Evolutionary conservation across 345 rosid genomes (phyloP).

Genomic region (Bruguiera parviflora): DNA sequence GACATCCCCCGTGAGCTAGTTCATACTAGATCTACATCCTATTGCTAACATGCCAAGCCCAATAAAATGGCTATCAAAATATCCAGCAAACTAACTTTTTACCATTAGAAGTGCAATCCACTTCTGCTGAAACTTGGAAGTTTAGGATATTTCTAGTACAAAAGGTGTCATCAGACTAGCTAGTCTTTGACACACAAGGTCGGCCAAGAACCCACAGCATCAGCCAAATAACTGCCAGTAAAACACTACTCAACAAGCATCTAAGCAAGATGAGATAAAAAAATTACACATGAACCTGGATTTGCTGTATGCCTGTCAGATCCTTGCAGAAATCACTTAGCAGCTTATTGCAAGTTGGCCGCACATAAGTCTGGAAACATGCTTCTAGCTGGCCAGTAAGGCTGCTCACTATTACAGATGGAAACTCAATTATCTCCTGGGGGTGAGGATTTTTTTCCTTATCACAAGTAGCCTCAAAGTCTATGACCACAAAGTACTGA

Average conservation of each 20-base stretch:
- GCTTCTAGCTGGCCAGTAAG: slow-evolving; percentile 43
- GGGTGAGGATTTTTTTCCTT: slow-evolving; percentile 49
- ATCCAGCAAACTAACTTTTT: no score
- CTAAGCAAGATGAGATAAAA: not conserved
- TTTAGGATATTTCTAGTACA: no score
- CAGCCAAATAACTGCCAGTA: not conserved
- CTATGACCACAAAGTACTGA: slow-evolving; percentile 48
- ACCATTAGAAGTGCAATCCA: no score
- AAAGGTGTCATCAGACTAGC: not conserved
- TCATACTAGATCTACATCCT: no score
- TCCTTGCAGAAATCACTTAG: slow-evolving; percentile 48
- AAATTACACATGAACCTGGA: slow-evolving; percentile 29
- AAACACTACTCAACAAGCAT: not conserved
- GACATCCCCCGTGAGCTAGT: no score
- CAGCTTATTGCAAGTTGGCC: slow-evolving; percentile 44
- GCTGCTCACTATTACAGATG: slow-evolving; percentile 47
- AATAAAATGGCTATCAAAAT: no score
- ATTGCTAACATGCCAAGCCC: no score
- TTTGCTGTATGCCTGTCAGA: slow-evolving; percentile 50
- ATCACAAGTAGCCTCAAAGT: slow-evolving; percentile 51
- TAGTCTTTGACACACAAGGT: not conserved
- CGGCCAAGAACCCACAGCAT: not conserved
- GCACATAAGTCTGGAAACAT: slow-evolving; percentile 46
- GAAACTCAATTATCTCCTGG: slow-evolving; percentile 51
- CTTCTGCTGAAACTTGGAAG: no score